A percentile compares a stretch with the other conserved stretches of the same genome.
Conservation (phyloP, 192 early-diverging fungal genomes). For the Podila epigama region DNA sequence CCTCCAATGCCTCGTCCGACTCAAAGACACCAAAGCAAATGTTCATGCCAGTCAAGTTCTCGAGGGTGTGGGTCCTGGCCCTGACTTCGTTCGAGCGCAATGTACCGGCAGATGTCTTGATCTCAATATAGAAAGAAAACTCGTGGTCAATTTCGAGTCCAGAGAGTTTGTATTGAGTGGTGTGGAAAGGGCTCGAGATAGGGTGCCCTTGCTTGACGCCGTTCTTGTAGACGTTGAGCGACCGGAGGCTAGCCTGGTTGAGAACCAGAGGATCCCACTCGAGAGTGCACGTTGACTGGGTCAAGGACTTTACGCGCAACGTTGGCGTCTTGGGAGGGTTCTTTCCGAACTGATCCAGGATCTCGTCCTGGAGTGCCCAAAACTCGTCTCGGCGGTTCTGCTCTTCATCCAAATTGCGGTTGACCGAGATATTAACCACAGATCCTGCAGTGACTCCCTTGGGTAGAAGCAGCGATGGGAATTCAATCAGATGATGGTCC, state of each 20-base stretch:
- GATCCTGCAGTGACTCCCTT: constrained; percentile 93
- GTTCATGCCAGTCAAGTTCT: constrained; percentile 97
- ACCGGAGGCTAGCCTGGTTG: constrained; percentile 80
- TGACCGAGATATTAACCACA: constrained; percentile 95
- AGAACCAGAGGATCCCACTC: constrained; percentile 93
- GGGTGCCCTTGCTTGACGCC: constrained; percentile 77
- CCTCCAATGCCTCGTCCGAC: constrained; percentile 59
- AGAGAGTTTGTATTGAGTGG: constrained; percentile 77
- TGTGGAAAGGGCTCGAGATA: constrained; percentile 49
- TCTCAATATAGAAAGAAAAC: constrained; percentile 88
- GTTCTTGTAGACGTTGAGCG: constrained; percentile 93
- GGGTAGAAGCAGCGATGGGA: constrained; percentile 95
- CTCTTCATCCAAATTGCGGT: constrained; percentile 89
- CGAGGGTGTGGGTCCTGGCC: constrained; percentile 89
- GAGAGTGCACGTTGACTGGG: constrained; percentile 87
- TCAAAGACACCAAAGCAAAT: constrained; percentile 95
- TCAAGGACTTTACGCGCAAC: constrained; percentile 76
- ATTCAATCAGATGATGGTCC: constrained; percentile 98
- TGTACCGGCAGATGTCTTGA: constrained; percentile 91
- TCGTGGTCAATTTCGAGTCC: constrained; percentile 92
- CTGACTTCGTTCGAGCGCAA: constrained; percentile 79
- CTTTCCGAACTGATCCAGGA: constrained; percentile 81
- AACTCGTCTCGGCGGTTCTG: constrained; percentile 79
- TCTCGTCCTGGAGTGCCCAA: constrained; percentile 85
- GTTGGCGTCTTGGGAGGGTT: constrained; percentile 80